Base-by-base conservation (phyloP, 495 filamentous ascomycete genomes). In the Trichoderma gamsii region DNA sequence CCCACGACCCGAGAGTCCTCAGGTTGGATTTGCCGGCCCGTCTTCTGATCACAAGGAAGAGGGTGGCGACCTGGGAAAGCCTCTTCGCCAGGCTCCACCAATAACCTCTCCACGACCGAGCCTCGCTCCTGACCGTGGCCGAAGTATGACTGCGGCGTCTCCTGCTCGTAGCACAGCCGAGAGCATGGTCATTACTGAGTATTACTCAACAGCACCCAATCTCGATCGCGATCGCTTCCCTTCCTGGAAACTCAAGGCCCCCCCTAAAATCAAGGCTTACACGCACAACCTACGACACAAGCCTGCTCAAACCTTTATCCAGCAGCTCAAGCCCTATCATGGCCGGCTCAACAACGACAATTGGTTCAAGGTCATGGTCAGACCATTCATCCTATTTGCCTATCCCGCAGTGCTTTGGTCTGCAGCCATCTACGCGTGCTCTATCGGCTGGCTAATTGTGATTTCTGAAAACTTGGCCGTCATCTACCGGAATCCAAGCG, bases 341-440 rank as follows among this genome's bases (percentile, higher is more conserved):
- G 94, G 95, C 0, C 82, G 90, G 18, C 86, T 97, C 18, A 83
- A 85, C 44, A 82, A 89, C 8, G 92, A 95, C 73, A 89, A 81
- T 15, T 99, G 93, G 93, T 76, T 86, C 71, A 87, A 87, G 67
- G 90, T 90, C 6, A 88, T 87, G 15, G 29, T 88, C 12, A 87
- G 93, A 9, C 95, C 95, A 8, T 88, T 97, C 63, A 87, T 97
- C 61, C 83, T 97, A 7, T 96, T 89, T 73, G 85, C 87, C 2
- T 97, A 97, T 73, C 95, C 95, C 0, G 84, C 91, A 0, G 90
- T 99, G 16, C 86, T 99, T 27, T 99, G 94, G 94, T 94, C 90
- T 46, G 81, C 92, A 0, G 82, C 90, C 0, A 87, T 97, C 41
- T 99, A 99, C 76, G 80, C 92, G 0, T 87, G 95, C 70, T 92